Percentiles rank a stretch among this genome's conserved stretches.
Evolutionary conservation across 2,329 filamentous ascomycete genomes (phyloP).

Genomic region (Venturia pyrina): DNA sequence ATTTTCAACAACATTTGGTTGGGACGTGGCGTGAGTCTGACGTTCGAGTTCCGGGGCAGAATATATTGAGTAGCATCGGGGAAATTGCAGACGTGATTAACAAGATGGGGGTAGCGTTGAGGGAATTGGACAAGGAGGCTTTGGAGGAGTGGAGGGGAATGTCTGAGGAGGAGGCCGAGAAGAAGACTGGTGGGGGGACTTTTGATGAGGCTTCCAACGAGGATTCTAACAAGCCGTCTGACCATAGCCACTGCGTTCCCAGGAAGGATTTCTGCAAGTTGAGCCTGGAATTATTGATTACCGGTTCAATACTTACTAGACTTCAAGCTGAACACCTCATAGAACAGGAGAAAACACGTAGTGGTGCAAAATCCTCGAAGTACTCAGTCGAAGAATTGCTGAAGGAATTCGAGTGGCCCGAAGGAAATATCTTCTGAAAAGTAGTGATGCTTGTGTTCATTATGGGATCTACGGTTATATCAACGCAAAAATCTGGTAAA

Average conservation of each 20-base stretch:
- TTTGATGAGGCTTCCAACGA: not conserved
- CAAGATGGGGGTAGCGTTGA: not conserved
- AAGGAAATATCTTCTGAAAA: too few relatives aligned
- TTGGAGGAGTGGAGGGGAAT: not conserved
- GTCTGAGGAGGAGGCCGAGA: not conserved
- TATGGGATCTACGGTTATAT: too few relatives aligned
- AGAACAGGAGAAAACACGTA: not conserved
- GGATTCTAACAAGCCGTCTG: not conserved
- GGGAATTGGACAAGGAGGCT: not conserved
- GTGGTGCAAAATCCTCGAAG: not conserved
- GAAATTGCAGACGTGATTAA: not conserved
- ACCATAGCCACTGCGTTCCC: not conserved
- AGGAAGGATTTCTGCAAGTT: not conserved
- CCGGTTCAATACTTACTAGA: not conserved
- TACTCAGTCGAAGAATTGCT: not conserved
- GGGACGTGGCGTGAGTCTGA: not conserved
- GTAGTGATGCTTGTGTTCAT: too few relatives aligned
- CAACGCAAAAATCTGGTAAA: too few relatives aligned
- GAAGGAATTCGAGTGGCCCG: not conserved
- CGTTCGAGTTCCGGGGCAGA: not conserved
- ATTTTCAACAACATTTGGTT: not conserved
- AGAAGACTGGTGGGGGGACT: not conserved
- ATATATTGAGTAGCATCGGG: not conserved
- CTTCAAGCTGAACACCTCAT: not conserved
- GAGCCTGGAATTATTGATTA: not conserved